Conservation (phyloP, 2,329 filamentous ascomycete genomes). For the Fusarium denticulatum region DNA sequence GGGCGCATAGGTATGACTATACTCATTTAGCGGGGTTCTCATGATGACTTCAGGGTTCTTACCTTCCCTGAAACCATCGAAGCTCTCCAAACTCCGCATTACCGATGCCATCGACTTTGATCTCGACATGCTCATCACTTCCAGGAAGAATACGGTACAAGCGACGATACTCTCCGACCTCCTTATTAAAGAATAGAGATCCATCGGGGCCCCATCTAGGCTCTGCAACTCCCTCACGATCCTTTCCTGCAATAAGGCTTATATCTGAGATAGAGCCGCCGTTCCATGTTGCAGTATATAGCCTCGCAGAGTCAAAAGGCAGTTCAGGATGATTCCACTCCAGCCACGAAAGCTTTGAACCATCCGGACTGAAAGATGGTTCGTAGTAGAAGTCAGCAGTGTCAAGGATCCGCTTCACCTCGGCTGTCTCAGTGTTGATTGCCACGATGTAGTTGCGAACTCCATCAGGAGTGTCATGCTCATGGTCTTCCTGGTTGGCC, state of each 20-base stretch:
- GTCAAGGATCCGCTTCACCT: constrained; percentile 51
- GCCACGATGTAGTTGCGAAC: constrained; percentile 53
- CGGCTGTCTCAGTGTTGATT: constrained; percentile 53
- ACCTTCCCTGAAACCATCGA: constrained; percentile 47
- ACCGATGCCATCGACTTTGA: constrained; percentile 53
- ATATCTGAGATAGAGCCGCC: constrained; percentile 45
- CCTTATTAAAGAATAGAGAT: constrained; percentile 58
- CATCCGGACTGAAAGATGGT: constrained; percentile 59
- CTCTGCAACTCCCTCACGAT: constrained; percentile 57
- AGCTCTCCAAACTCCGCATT: constrained; percentile 53
- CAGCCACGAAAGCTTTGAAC: constrained; percentile 59
- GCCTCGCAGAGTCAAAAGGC: constrained; percentile 59
- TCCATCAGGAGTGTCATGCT: constrained; percentile 44
- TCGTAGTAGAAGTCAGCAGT: constrained; percentile 64
- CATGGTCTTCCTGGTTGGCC: constrained; percentile 63
- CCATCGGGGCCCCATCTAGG: constrained; percentile 62
- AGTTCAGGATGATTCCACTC: constrained; percentile 66
- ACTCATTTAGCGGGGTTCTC: neutral
- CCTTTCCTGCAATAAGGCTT: constrained; percentile 53
- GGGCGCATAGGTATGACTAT: constrained; percentile 53
- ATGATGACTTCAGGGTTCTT: neutral
- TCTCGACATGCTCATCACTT: constrained; percentile 38
- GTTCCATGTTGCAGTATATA: constrained; percentile 57
- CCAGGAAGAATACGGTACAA: constrained; percentile 53
- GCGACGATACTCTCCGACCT: constrained; percentile 58